Percentiles rank a stretch among this genome's conserved stretches.
phyloP scores from a whole-genome alignment of 2,329 filamentous ascomycete genomes.

The Pyrenophora teres region DNA sequence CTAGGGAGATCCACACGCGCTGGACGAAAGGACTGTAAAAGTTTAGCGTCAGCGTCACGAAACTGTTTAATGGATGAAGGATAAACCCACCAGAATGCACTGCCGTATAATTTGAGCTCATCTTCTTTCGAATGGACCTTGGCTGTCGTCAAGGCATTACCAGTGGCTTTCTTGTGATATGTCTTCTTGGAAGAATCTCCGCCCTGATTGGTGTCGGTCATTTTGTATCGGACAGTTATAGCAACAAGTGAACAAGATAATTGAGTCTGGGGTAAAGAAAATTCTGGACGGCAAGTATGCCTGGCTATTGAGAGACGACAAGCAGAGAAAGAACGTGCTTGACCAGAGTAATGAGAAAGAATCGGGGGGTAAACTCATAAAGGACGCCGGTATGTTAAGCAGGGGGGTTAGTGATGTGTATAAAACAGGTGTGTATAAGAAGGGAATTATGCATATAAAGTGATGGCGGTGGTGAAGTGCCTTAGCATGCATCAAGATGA shows the following conservation, averaged over 20 bases:
- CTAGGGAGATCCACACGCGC: conserved; percentile 85
- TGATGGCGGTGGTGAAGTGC: background rate
- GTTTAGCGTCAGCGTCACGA: conserved; percentile 19
- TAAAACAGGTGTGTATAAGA: background rate
- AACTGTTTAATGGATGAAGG: background rate
- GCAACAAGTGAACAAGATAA: background rate
- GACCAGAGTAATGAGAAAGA: background rate
- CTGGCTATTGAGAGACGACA: background rate
- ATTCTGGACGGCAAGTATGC: background rate
- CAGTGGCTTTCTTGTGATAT: conserved; percentile 73
- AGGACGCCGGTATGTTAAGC: background rate
- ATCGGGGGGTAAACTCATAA: conserved; percentile 12
- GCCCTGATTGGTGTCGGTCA: conserved; percentile 55
- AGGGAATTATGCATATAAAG: conserved; percentile 2
- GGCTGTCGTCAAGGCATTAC: conserved; percentile 69
- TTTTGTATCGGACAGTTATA: conserved; percentile 35
- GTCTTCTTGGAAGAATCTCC: conserved; percentile 64
- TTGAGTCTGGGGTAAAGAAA: background rate
- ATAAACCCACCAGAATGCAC: conserved; percentile 74
- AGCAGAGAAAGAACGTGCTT: background rate
- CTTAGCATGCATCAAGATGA: conserved; percentile 19
- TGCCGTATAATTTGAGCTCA: conserved; percentile 77
- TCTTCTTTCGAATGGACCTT: conserved; percentile 71
- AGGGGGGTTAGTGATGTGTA: background rate
- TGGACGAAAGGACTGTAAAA: conserved; percentile 75